phyloP scores from a whole-genome alignment of 495 filamentous ascomycete species.

The Trichocladium uniseriatum region DNA sequence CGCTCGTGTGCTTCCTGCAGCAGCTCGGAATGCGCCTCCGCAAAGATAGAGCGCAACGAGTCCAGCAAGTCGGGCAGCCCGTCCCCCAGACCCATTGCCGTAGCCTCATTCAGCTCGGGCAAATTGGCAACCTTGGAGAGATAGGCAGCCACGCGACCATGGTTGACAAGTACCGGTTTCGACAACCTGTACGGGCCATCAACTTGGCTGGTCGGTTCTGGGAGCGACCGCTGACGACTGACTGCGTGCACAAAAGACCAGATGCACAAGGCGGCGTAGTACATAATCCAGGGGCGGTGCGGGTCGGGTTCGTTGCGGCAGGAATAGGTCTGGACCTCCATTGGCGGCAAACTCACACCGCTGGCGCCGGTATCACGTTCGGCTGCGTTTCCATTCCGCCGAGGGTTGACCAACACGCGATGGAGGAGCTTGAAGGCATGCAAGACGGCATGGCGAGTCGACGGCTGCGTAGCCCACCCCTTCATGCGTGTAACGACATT shows the following conservation, averaged over 20 bases:
- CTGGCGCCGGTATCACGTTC: constrained; percentile 17
- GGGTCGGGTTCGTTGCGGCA: constrained; percentile 80
- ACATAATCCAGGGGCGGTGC: constrained; percentile 93
- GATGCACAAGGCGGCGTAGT: constrained; percentile 81
- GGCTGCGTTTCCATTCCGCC: constrained; percentile 22
- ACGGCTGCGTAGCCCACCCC: constrained; percentile 70
- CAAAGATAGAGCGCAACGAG: constrained; percentile 29
- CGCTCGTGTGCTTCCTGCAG: constrained; percentile 36
- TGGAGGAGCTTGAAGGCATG: constrained; percentile 83
- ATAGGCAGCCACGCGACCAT: constrained; percentile 31
- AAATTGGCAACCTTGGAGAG: constrained; percentile 32
- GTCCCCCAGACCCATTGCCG: constrained; percentile 27
- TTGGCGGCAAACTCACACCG: constrained; percentile 23
- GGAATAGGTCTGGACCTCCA: constrained; percentile 48
- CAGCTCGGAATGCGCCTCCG: constrained; percentile 37
- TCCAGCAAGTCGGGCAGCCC: constrained; percentile 38
- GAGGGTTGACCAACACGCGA: constrained; percentile 57
- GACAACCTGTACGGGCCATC: constrained; percentile 10
- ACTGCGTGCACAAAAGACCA: constrained; percentile 89
- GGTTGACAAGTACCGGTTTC: constrained; percentile 22
- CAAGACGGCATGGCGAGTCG: constrained; percentile 81
- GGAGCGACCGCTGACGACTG: constrained; percentile 44
- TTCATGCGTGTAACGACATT: constrained; percentile 75
- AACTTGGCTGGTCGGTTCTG: constrained; percentile 11
- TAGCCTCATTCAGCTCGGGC: constrained; percentile 29